Conservation (phyloP, 345 rosid species). For the Acer saccharum region DNA sequence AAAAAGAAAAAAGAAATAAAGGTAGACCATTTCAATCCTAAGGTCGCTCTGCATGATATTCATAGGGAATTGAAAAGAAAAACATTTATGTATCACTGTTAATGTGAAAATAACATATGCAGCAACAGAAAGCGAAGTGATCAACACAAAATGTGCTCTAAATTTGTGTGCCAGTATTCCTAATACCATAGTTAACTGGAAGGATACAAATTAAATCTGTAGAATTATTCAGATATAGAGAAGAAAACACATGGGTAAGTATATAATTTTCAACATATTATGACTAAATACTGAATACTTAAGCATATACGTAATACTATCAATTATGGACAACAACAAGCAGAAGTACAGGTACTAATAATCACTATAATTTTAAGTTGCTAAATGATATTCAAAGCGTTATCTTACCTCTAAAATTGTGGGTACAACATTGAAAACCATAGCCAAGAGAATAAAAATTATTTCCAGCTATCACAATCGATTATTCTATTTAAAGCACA, state of each 20-base stretch:
- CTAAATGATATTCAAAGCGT: conserved; percentile 18
- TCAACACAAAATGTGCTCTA: conserved; percentile 96
- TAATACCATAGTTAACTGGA: conserved; percentile 95
- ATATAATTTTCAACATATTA: conserved; percentile 1
- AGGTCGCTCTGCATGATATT: conserved; percentile 6
- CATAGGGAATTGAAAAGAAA: conserved; percentile 16
- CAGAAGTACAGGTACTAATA: neutral
- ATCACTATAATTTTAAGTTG: conserved; percentile 3
- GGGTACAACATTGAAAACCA: conserved; percentile 96
- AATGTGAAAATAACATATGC: conserved; percentile 81
- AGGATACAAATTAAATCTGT: conserved; percentile 47
- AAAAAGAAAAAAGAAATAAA: no score
- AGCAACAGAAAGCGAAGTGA: conserved; percentile 89
- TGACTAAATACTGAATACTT: conserved; percentile 16
- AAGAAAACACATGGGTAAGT: conserved; percentile 19
- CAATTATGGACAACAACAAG: conserved; percentile 1
- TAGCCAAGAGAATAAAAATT: conserved; percentile 85
- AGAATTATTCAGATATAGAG: conserved; percentile 24
- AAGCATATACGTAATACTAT: neutral
- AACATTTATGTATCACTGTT: conserved; percentile 55
- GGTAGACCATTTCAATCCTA: neutral
- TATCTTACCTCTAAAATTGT: conserved; percentile 82
- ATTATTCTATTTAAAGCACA: conserved; percentile 90
- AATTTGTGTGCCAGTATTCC: conserved; percentile 92
- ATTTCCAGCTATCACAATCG: conserved; percentile 97